phyloP scores from a whole-genome alignment of 257 asterid species.

The Asclepias syriaca region DNA sequence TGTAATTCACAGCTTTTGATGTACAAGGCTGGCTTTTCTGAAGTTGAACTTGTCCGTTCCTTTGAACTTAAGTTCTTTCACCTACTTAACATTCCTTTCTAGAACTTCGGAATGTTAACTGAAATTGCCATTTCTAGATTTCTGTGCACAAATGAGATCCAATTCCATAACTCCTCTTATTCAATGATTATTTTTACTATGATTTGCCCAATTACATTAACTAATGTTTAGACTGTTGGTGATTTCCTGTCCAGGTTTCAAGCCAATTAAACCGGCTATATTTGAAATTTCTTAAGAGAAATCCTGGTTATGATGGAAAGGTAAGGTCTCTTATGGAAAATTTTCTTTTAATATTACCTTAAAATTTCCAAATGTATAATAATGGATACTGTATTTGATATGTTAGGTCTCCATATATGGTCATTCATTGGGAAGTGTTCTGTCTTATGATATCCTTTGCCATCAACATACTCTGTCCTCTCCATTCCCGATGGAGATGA shows the following conservation, averaged over 20 bases:
- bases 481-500: slow-evolving; percentile 80
- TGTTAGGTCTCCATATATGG: slow-evolving; percentile 84
- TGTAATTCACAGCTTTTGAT: not conserved
- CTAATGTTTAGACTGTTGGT: slow-evolving; percentile 20
- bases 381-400: not conserved
- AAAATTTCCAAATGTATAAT: not conserved
- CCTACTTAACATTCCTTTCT: not conserved
- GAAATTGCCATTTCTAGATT: not conserved
- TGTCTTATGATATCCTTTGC: slow-evolving; percentile 92
- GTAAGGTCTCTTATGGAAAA: slow-evolving; percentile 34
- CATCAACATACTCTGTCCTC: slow-evolving; percentile 75
- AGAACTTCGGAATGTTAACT: not conserved
- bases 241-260: slow-evolving; percentile 59
- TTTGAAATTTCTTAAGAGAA: slow-evolving; percentile 86
- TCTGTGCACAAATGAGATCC: not conserved
- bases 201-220: not conserved
- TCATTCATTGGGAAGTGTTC: slow-evolving; percentile 96
- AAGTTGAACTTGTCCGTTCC: not conserved
- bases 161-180: not conserved
- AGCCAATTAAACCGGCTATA: slow-evolving; percentile 76
- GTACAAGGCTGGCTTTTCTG: too few relatives aligned
- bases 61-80: not conserved
- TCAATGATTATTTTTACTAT: not conserved
- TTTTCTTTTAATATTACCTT: slow-evolving; percentile 6
- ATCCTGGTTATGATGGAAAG: slow-evolving; percentile 97